A percentile compares a stretch with the other conserved stretches of the same genome.
phyloP scores from a whole-genome alignment of 805 yeast genomes.

The Wickerhamiella cacticola region DNA sequence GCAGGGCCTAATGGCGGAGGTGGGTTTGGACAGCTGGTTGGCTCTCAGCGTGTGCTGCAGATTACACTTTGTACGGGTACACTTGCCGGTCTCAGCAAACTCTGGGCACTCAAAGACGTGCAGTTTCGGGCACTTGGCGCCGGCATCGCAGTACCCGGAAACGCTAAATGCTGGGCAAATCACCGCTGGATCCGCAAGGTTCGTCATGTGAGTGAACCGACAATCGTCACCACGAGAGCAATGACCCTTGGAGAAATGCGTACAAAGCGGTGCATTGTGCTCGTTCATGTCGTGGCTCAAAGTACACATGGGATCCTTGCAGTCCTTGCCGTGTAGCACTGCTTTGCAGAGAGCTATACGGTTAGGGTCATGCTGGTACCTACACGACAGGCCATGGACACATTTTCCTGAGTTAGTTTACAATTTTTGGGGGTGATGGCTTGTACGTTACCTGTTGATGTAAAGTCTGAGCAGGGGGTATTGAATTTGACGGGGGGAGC shows the following conservation, averaged over 20 bases:
- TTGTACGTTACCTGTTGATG: conserved; percentile 24
- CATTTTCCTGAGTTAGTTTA: conserved; percentile 37
- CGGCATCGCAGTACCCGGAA: conserved; percentile 57
- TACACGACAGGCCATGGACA: conserved; percentile 40
- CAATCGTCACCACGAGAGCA: conserved; percentile 42
- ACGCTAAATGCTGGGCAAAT: conserved; percentile 58
- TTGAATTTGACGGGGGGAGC: conserved; percentile 12
- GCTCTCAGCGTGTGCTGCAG: conserved; percentile 37
- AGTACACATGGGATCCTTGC: conserved; percentile 39
- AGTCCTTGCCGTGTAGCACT: conserved; percentile 35
- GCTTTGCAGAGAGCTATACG: conserved; percentile 46
- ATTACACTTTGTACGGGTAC: conserved; percentile 44
- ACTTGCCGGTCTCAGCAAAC: conserved; percentile 45
- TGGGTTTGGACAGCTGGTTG: conserved; percentile 9
- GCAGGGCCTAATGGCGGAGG: conserved; percentile 15
- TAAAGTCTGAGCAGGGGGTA: conserved; percentile 25
- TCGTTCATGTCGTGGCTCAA: conserved; percentile 47
- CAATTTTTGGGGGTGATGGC: not conserved
- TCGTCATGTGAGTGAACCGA: conserved; percentile 38
- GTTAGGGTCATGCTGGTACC: conserved; percentile 39
- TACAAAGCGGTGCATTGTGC: conserved; percentile 51
- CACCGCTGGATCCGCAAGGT: conserved; percentile 28
- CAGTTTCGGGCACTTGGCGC: conserved; percentile 41
- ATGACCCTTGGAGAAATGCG: conserved; percentile 36
- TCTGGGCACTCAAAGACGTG: conserved; percentile 65